Evolutionary conservation across 1,284 basidiomycete genomes (phyloP), one percentile per base, ranked within the genome.

Genomic region (Tilletia setariae): DNA sequence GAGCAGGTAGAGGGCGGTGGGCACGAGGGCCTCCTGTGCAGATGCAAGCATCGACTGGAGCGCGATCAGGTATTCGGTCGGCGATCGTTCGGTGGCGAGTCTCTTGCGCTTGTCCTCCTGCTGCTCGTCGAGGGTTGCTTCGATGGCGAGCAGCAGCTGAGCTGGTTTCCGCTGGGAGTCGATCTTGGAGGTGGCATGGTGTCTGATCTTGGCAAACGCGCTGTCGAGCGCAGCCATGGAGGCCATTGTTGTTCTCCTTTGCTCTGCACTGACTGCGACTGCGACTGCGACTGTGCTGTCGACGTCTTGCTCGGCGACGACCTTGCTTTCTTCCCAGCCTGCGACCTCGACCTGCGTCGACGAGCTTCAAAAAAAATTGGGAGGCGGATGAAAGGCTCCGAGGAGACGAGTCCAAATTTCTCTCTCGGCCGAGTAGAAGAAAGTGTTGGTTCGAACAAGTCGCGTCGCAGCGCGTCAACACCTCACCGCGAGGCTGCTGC

Each of bases 81-180:
- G 79, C 8, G 30, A 40, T 13, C 62, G 62, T 40, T 43, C 62
- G 6, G 62, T 63, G 3, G 62, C 43, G 11, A 63, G 13, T 66
- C 65, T 25, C 32, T 62, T 59, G 28, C 44, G 42, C 68, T 9
- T 70, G 61, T 13, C 19, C 87, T n/a, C 88, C 85, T 87, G 86
- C 73, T 92, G 91, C 75, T 94, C 91, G 66, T 87, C 85, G 76
- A 98, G 87, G 13, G 94, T 95, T 1, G 89, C 87, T 83, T 99
- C 96, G 77, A 98, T 87, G 19, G 94, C 96, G 67, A 87, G 85
- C 53, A 99, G 87, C 23, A 99, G 88, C 67, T 89, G 90, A 16
- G 96, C 96, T 1, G 94, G 93, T 65, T 91, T 88, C 80, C 92
- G 92, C 84, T 98, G 94, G 80, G 96, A 92, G 1, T 89, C 83